Conservation (phyloP, 495 filamentous ascomycete species). For the Neurospora pannonica region DNA sequence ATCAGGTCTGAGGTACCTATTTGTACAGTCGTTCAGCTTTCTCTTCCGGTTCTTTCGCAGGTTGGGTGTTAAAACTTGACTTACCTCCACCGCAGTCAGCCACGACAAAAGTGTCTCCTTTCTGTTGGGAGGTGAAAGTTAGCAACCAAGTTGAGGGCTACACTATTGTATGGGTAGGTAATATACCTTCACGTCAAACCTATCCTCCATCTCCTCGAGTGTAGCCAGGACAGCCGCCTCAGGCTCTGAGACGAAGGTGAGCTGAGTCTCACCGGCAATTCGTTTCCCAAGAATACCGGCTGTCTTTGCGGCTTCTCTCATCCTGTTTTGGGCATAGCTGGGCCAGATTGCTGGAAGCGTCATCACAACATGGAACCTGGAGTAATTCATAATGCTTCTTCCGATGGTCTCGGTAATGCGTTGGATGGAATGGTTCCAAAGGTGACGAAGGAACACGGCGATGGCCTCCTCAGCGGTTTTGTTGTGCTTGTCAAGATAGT, state of each 20-base stretch:
- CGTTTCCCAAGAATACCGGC: slow-evolving; percentile 15
- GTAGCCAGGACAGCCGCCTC: slow-evolving; percentile 20
- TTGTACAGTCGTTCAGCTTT: too few species aligned
- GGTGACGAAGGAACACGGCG: slow-evolving; percentile 11
- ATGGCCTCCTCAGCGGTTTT: slow-evolving; percentile 13
- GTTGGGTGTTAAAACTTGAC: not conserved
- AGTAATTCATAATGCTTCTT: not conserved
- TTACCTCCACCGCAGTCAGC: slow-evolving; percentile 14
- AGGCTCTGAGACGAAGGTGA: slow-evolving; percentile 17
- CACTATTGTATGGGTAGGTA: not conserved
- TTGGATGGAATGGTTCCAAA: slow-evolving; percentile 15
- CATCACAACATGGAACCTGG: slow-evolving; percentile 15
- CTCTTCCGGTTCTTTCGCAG: too few species aligned
- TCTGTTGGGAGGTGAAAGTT: not conserved
- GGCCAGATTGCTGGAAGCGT: slow-evolving; percentile 24
- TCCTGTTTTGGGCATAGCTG: slow-evolving; percentile 5
- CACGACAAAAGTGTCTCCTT: slow-evolving; percentile 13
- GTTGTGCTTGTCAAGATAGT: slow-evolving; percentile 2
- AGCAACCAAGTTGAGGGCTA: too few species aligned
- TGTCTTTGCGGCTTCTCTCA: slow-evolving; percentile 7
- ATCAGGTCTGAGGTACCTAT: too few species aligned
- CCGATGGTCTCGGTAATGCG: slow-evolving; percentile 6
- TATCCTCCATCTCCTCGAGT: slow-evolving; percentile 4
- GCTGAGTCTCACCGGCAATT: slow-evolving; percentile 1
- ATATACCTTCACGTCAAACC: not conserved